Base-by-base conservation (phyloP, 768 basidiomycete genomes). In the Pleurotus platypus region DNA sequence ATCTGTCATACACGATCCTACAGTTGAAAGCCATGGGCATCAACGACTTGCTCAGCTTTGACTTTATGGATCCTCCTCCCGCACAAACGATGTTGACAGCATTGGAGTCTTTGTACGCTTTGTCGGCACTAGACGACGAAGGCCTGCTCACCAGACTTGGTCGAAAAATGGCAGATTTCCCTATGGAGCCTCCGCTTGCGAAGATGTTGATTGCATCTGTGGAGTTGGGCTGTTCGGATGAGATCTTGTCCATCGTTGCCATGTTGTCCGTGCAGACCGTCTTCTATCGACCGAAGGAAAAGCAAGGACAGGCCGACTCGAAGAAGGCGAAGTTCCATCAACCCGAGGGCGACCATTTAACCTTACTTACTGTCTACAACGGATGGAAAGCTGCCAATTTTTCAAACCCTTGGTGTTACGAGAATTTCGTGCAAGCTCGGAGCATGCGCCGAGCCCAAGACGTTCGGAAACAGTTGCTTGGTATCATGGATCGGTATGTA, bases 321-420 rank as follows among this genome's bases (percentile, higher is more conserved):
- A 98, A 99, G 78, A 99, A 98, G 71, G 97, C 97, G 30, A 99
- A 99, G 71, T 99, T 99, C 74, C 96, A 98, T 72, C 93, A 98
- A 69, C 93, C 97, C 0, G 97, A 98, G 75, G 97, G 97, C 7
- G 97, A 98, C 66, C 92, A 98, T 68, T 74, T 96, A 35, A 96
- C 93, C 9, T 72, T 95, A 38, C 74, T 94, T 60, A 90, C 96
- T 5, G 97, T 99, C 2, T 99, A 98, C 74, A 99, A 98, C 64
- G 97, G 93, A 13, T 99, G 97, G 97, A 97, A 98, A 68, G 87
- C 80, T 4, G 92, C 89, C 58, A 97, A 91, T 69, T 98, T 97
- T 68, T 94, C 93, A 35, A 96, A 97, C 69, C 94, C 96, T 4
- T 99, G 97, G 97, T 98, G 97, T 69, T 96, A 94, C 62, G 95